phyloP scores from a whole-genome alignment of 129 eudicot genomes.

The Flaveria brownii region DNA sequence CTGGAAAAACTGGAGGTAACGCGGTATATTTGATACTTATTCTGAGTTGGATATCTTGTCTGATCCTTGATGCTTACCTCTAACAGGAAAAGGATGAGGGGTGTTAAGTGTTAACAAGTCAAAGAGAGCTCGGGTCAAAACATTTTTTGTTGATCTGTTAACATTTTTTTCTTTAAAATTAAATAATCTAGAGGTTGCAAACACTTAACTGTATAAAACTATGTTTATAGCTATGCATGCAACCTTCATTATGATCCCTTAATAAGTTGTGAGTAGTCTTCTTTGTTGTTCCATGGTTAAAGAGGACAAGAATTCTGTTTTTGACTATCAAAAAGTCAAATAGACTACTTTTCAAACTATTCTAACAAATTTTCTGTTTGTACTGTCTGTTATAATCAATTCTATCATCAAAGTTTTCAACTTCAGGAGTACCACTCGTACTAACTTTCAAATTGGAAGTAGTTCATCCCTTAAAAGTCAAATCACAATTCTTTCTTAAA shows the following conservation, averaged over 20 bases:
- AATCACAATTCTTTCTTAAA: neutral
- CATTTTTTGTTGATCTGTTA: neutral
- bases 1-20: slow-evolving; percentile 40
- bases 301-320: neutral
- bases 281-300: neutral
- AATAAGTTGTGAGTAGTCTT: neutral
- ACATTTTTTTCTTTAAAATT: neutral
- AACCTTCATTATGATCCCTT: neutral
- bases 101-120: no score
- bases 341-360: neutral
- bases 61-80: neutral
- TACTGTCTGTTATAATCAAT: slow-evolving; percentile 1
- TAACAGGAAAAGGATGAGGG: no score
- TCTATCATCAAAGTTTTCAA: neutral
- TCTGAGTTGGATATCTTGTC: neutral
- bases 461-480: neutral
- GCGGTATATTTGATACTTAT: neutral
- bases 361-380: neutral
- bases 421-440: neutral
- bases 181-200: neutral
- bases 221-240: neutral
- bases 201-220: neutral
- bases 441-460: neutral
- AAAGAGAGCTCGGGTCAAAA: neutral
- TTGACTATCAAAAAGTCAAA: slow-evolving; percentile 1